These are phyloP conservation scores for Podila verticillata DNA, from an alignment of 192 early-diverging fungal genomes.

Conservation along the genomic window DNA sequence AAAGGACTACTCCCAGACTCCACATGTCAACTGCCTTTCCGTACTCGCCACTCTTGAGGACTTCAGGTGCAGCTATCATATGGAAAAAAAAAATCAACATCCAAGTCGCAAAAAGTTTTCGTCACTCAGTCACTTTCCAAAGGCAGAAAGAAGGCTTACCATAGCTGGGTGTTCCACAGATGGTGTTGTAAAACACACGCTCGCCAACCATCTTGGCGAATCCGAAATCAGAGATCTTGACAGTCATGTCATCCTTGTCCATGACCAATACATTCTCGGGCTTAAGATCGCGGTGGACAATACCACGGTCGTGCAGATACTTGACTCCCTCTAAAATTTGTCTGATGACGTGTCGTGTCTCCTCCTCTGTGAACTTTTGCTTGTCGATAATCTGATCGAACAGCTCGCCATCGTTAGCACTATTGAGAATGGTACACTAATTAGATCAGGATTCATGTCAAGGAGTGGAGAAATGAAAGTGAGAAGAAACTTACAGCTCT, in stretches of 20 bases:
- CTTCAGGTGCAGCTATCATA: constrained; percentile 84
- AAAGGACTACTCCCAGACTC: constrained; percentile 95
- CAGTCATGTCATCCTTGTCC: constrained; percentile 59
- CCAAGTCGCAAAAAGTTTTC: neutral
- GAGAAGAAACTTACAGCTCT: constrained; percentile 44
- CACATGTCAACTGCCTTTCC: constrained; percentile 88
- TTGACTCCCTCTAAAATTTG: constrained; percentile 83
- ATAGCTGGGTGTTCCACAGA: constrained; percentile 92
- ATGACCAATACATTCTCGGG: constrained; percentile 77
- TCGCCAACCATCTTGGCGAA: constrained; percentile 75
- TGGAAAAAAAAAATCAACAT: neutral
- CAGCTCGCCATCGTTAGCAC: constrained; percentile 88
- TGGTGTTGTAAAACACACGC: constrained; percentile 73
- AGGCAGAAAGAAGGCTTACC: constrained; percentile 35
- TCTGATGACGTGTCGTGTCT: constrained; percentile 80
- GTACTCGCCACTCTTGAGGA: constrained; percentile 78
- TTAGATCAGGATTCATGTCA: neutral
- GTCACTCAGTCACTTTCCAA: neutral
- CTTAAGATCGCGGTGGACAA: constrained; percentile 97
- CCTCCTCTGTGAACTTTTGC: constrained; percentile 77
- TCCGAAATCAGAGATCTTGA: constrained; percentile 98
- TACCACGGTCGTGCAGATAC: constrained; percentile 84
- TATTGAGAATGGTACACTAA: constrained; percentile 20
- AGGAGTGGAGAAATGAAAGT: neutral
- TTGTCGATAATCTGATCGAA: constrained; percentile 90